phyloP scores from a whole-genome alignment of 2,329 filamentous ascomycete genomes.

The Torrubiella hemipterigena region DNA sequence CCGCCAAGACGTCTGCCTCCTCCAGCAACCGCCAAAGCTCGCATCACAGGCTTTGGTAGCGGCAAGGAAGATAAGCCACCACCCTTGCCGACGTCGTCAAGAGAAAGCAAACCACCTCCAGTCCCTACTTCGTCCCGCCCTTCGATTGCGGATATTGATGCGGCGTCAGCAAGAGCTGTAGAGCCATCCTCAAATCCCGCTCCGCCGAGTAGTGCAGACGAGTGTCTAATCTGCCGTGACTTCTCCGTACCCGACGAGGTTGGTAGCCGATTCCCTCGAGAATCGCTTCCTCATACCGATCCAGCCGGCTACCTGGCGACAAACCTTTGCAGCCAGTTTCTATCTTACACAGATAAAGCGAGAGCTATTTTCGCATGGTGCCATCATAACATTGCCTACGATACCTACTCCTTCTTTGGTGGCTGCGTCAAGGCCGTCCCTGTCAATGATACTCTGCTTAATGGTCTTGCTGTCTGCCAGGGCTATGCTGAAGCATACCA shows the following conservation, averaged over 20 bases:
- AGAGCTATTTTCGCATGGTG: constrained; percentile 90
- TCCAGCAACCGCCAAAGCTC: constrained; percentile 9
- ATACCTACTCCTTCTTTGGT: constrained; percentile 67
- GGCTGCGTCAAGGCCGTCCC: constrained; percentile 54
- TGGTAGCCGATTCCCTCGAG: constrained; percentile 63
- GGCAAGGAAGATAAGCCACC: constrained; percentile 7
- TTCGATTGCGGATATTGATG: constrained; percentile 36
- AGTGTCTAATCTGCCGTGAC: constrained; percentile 77
- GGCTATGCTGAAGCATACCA: constrained; percentile 80
- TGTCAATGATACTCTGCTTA: constrained; percentile 60
- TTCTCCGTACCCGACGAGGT: constrained; percentile 73
- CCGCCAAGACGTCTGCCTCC: too few species aligned
- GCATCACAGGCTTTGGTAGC: constrained; percentile 13
- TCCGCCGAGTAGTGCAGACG: too few species aligned
- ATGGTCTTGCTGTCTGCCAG: constrained; percentile 78
- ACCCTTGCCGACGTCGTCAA: constrained; percentile 5
- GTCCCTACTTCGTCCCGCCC: constrained; percentile 41
- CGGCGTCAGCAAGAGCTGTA: constrained; percentile 21
- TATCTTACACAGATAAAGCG: constrained; percentile 80
- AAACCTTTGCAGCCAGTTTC: constrained; percentile 67
- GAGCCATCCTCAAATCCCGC: too few species aligned
- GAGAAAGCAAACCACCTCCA: constrained; percentile 33
- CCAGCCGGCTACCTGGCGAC: constrained; percentile 65
- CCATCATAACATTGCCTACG: constrained; percentile 86
- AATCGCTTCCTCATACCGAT: constrained; percentile 52